phyloP scores from a whole-genome alignment of 352 stramenopile species.

The Globisporangium abappressorium region DNA sequence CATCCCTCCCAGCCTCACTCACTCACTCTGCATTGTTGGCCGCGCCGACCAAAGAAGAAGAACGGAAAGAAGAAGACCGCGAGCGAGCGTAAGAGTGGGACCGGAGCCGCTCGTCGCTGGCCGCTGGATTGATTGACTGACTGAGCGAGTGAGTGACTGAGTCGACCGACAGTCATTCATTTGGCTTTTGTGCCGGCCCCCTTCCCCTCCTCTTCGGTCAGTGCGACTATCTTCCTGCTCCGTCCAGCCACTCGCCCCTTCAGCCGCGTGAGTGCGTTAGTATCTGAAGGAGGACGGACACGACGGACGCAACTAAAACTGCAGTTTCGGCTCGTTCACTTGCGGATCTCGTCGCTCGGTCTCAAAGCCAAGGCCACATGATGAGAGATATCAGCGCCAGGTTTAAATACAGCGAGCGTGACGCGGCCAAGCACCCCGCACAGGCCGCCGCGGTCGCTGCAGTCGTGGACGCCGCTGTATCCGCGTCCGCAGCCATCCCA shows the following conservation, averaged over 20 bases:
- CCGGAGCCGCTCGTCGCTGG: slow-evolving; percentile 6
- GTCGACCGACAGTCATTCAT: not conserved
- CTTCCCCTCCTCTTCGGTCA: not conserved
- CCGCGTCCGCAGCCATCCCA: slow-evolving; percentile 1
- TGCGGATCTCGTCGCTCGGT: slow-evolving; percentile 12
- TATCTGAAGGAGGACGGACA: not conserved
- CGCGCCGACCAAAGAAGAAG: not conserved
- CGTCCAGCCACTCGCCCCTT: slow-evolving; percentile 1
- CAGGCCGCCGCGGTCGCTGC: slow-evolving; percentile 5
- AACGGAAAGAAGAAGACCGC: slow-evolving; percentile 5
- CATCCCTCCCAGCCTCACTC: not conserved
- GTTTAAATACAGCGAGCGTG: slow-evolving; percentile 69
- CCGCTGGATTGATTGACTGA: slow-evolving; percentile 8
- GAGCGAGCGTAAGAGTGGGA: slow-evolving; percentile 12
- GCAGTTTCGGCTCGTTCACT: slow-evolving; percentile 9
- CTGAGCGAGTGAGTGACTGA: not conserved
- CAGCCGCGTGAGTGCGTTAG: not conserved
- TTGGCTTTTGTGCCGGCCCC: not conserved
- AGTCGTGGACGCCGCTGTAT: slow-evolving; percentile 5
- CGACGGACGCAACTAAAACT: not conserved
- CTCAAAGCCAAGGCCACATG: slow-evolving; percentile 21
- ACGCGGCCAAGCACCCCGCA: slow-evolving; percentile 9
- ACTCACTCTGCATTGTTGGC: not conserved
- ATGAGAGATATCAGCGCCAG: slow-evolving; percentile 64
- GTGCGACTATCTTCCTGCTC: slow-evolving; percentile 1